Base-by-base conservation (phyloP, 164 flowering plant species). In the Vitis labrusca region DNA sequence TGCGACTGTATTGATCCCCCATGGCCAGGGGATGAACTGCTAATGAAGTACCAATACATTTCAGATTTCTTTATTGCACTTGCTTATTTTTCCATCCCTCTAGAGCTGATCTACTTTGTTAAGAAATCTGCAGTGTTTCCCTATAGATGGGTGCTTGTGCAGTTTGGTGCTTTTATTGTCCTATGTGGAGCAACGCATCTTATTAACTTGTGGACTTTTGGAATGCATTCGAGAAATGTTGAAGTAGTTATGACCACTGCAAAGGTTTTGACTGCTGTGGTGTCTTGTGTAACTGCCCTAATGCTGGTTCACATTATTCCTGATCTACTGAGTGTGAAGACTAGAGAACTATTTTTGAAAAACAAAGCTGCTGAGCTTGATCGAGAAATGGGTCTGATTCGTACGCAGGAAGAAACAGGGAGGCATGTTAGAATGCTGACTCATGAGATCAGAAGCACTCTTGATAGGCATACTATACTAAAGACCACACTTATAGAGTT, bases 161-260 rank as follows among this genome's bases (percentile, higher is more conserved):
- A 92, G 79, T 92, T 92, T 75, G 98, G 98, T 44, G 98, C 98
- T 54, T 92, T 92, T 71, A 92, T 92, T n/a, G 91, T 92, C 71
- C 85, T 92, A 8, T 92, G 97, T 76, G 97, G 97, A 11, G 91
- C 92, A 1, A 92, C 97, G 0, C 97, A 92, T 70, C 87, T 92
- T 13, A 92, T 92, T n/a, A 92, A 83, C 76, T 65, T 92, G 50
- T 92, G 97, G 97, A 92, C 96, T 44, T 92, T 89, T 65, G 76
- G 52, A 17, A 53, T 77, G 66, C 97, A 92, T 65, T 53, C 97
- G 3, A 84, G 85, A 79, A 90, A 85, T 58, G 95, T 92, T 62
- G 91, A 81, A 50, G 48, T 81, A 12, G 97, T 92, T 14, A 89
- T 92, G 95, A 83, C 95, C 56, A 78, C 79, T n/a, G 85, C 97